Evolutionary conservation across 1,284 basidiomycete genomes (phyloP), one percentile per base, ranked within the genome.

Genomic region (Cryptococcus floricola): DNA sequence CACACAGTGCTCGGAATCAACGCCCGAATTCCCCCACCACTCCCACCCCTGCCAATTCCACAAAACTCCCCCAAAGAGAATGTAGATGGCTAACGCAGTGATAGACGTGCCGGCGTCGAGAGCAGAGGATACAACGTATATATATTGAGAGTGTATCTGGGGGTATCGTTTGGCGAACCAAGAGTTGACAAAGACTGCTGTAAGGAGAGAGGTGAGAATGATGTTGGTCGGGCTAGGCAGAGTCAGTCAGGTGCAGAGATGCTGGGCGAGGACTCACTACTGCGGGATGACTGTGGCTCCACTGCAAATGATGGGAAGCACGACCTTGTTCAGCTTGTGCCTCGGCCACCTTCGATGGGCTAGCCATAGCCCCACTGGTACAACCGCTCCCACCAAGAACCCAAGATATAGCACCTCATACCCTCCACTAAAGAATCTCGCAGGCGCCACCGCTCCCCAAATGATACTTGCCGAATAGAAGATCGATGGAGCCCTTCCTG

Each of bases 221-320:
- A 81, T 75, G 62, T 81, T 81, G 13, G 80, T 77, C 1, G 80
- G 80, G 25, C 75, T 75, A 65, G 14, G 62, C 60, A 4, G 38
- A 6, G 45, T 31, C 23, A 41, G n/a, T 18, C 18, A 45, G 8
- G 13, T 34, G 47, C 14, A 7, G 12, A 28, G 16, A 27, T 38
- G 27, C 5, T 14, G 25, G 8, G 48, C 46, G 18, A 18, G 5
- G 27, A 8, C 73, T 67, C 38, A 76, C 75, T 69, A 73, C 63
- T 78, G 73, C 1, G 77, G 77, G 7, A 78, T 64, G 5, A 71
- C 56, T 4, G 74, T 76, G 0, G 78, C 79, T 3, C 79, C 80
- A 48, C 74, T 74, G 50, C 79, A 74, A 34, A 81, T 73, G 60
- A 81, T 78, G 5, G 80, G 80, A 39, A 80, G 78, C n/a, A 78